Base-by-base conservation (phyloP, 495 filamentous ascomycete species). In the Hypoxylon subgilvum region DNA sequence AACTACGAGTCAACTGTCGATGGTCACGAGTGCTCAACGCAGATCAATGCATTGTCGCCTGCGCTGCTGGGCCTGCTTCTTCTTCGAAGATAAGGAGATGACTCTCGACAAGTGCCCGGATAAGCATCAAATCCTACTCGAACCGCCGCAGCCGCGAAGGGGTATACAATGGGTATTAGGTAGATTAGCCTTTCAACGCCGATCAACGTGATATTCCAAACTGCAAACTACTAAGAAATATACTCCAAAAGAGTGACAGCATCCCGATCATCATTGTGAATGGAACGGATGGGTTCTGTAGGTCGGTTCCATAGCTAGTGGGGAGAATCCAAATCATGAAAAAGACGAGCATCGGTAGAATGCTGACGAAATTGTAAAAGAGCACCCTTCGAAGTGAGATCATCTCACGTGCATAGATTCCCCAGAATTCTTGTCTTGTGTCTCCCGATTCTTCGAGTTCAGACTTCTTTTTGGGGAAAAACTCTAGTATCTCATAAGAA, bases 201-300 rank as follows among this genome's bases (percentile, higher is more conserved):
- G 12, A 35, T 16, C 31, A 13, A 22, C 18, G 13, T 18, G 22
- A 12, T 34, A 4, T 41, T 13, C 35, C 48, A 12, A 51, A 41
- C 8, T 51, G 35, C 25, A 51, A 30, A 10, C 48, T 51, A 12
- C 35, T 51, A 17, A 51, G 8, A 23, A 51, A 51, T n/a, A 41
- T 19, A 30, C 35, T n/a, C 48, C 48, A 51, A 32, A 41, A 40
- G 1, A 41, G 4, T 14, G 48, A 41, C 5, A 51, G 8, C 23
- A 51, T 41, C 4, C 16, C 23, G 5, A 51, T 5, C 48, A 51
- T 22, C 23, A 51, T 41, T 3, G 27, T 18, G 23, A 51, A 32
- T 5, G 48, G 48, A 12, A 51, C 35, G 8, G 23, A 41, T 5
- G 48, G 23, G 14, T 41, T 22, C 25, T 51, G 35, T 8, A 51